Evolutionary conservation across 2,329 filamentous ascomycete species (phyloP).

Genomic region (Myriosclerotinia scirpicola): DNA sequence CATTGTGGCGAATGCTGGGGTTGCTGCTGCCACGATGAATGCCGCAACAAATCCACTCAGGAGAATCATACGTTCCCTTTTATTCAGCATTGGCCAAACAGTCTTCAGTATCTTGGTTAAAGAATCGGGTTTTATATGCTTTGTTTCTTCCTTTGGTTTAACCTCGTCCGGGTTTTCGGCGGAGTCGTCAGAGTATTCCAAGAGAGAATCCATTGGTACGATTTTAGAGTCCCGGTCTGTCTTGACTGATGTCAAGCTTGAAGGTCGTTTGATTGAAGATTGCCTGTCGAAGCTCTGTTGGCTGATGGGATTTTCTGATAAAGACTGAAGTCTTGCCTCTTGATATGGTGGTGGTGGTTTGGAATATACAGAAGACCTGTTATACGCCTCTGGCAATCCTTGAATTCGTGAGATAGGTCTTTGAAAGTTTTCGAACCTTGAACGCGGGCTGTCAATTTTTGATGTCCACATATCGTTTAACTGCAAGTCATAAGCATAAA

Average conservation of each 20-base stretch:
- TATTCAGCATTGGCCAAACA: constrained; percentile 65
- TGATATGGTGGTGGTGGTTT: neutral
- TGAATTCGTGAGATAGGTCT: neutral
- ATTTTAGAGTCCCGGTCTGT: constrained; percentile 3
- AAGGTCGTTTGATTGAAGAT: neutral
- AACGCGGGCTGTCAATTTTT: neutral
- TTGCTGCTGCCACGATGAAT: constrained; percentile 34
- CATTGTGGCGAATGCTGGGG: constrained; percentile 69
- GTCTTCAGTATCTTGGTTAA: constrained; percentile 62
- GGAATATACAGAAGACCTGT: neutral
- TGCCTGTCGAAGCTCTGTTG: neutral
- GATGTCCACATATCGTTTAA: constrained; percentile 31
- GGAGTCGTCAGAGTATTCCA: constrained; percentile 10
- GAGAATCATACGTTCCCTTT: constrained; percentile 53
- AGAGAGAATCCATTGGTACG: neutral
- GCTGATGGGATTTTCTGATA: neutral
- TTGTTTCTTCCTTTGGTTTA: neutral
- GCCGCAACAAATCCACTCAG: constrained; percentile 54
- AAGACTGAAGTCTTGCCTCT: neutral
- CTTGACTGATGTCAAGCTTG: neutral
- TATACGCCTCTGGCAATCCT: neutral
- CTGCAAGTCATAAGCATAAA: constrained; percentile 30
- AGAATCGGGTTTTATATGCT: constrained; percentile 33
- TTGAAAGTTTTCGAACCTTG: constrained; percentile 10
- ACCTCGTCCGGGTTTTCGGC: neutral